phyloP scores from a whole-genome alignment of 371 early-diverging fungal species.

The Synchytrium microbalum region DNA sequence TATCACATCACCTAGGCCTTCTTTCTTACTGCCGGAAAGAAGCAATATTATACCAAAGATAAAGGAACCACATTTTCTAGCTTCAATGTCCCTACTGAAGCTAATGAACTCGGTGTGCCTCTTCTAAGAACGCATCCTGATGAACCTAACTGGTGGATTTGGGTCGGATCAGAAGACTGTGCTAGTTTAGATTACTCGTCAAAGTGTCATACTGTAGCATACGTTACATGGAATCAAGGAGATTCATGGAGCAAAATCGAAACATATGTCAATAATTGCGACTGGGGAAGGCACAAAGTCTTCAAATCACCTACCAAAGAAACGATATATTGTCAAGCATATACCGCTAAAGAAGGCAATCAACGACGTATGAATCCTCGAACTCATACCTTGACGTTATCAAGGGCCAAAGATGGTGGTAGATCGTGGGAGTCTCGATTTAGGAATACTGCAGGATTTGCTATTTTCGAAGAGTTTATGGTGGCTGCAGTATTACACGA shows the following conservation, averaged over 20 bases:
- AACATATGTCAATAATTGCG: slow-evolving; percentile 55
- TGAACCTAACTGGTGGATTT: slow-evolving; percentile 69
- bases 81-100: slow-evolving; percentile 47
- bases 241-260: slow-evolving; percentile 54
- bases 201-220: slow-evolving; percentile 61
- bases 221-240: slow-evolving; percentile 60
- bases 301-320: slow-evolving; percentile 43
- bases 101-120: slow-evolving; percentile 46
- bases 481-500: slow-evolving; percentile 59
- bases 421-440: slow-evolving; percentile 36
- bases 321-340: slow-evolving; percentile 64
- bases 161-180: slow-evolving; percentile 55
- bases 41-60: slow-evolving; percentile 62
- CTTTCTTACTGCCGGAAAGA: slow-evolving; percentile 56
- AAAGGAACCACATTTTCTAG: slow-evolving; percentile 53
- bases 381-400: slow-evolving; percentile 10
- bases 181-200: slow-evolving; percentile 25
- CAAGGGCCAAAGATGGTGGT: neutral
- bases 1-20: no score
- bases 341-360: slow-evolving; percentile 49
- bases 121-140: slow-evolving; percentile 57
- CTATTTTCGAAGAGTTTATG: slow-evolving; percentile 72
- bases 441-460: slow-evolving; percentile 62
- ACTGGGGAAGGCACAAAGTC: slow-evolving; percentile 54
- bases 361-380: slow-evolving; percentile 28